Evolutionary conservation across 2,329 filamentous ascomycete species (phyloP).

Genomic region (Diaporthe sp.): DNA sequence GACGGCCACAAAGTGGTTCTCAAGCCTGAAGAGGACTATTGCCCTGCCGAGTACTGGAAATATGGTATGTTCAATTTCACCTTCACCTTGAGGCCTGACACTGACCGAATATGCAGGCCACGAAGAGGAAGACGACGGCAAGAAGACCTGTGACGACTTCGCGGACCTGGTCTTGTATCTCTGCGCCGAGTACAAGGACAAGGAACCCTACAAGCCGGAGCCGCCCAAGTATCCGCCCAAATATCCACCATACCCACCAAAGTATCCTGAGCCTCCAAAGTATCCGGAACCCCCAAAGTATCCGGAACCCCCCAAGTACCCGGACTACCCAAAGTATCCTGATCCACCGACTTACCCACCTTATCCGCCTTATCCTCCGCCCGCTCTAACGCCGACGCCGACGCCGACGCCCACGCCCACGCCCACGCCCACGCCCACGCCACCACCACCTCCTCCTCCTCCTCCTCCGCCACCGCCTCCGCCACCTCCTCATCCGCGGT

Average conservation of each 20-base stretch:
- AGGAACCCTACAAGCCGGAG: neutral
- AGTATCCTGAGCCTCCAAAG: neutral
- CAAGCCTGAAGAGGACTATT: slow-evolving; percentile 33
- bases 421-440: too few species aligned
- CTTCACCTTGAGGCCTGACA: neutral
- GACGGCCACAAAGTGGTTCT: slow-evolving; percentile 28
- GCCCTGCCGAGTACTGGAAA: slow-evolving; percentile 27
- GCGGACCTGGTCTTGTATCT: slow-evolving; percentile 30
- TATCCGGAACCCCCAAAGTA: neutral
- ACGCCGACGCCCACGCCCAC: too few species aligned
- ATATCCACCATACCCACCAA: neutral
- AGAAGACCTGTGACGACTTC: slow-evolving; percentile 33
- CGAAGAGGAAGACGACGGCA: slow-evolving; percentile 15
- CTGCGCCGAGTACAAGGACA: slow-evolving; percentile 22
- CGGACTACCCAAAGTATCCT: neutral
- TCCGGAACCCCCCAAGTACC: neutral
- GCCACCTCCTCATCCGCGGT: neutral
- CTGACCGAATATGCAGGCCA: slow-evolving; percentile 16
- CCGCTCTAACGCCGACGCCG: too few species aligned
- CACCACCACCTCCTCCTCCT: too few species aligned
- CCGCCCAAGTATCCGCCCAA: neutral
- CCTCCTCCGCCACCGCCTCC: neutral
- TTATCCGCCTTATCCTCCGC: neutral
- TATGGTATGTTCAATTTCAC: slow-evolving; percentile 11
- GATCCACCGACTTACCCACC: neutral